Conservation (phyloP, 306 rosid species). For the Prunus armeniaca region DNA sequence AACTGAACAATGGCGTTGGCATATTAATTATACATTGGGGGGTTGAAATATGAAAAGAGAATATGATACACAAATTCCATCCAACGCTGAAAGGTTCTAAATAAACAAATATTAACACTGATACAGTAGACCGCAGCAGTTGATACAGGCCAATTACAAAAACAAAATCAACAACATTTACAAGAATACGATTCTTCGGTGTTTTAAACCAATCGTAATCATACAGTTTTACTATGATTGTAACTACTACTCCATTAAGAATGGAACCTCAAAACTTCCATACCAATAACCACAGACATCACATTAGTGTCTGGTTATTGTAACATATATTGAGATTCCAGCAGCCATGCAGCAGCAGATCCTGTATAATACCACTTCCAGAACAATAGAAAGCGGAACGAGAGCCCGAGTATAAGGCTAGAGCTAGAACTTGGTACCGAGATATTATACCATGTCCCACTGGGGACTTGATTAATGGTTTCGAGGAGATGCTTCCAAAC, state of each 20-base stretch:
- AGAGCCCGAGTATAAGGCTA: too few relatives aligned
- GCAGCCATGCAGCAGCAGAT: too few relatives aligned
- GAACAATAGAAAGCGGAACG: too few relatives aligned
- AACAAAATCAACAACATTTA: background rate
- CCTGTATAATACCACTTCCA: background rate
- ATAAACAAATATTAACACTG: background rate
- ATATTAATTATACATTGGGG: too few relatives aligned
- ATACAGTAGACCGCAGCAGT: background rate
- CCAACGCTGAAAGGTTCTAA: background rate
- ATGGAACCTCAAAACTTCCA: background rate
- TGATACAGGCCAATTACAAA: too few relatives aligned
- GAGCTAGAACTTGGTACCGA: background rate
- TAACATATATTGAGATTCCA: too few relatives aligned
- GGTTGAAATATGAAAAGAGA: background rate
- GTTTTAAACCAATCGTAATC: background rate
- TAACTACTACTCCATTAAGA: background rate
- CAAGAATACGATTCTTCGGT: background rate
- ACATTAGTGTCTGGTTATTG: too few relatives aligned
- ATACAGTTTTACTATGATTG: background rate
- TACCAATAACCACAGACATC: background rate
- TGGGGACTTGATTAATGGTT: background rate
- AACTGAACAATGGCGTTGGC: constrained; percentile 22
- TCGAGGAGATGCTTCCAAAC: background rate
- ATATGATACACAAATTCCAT: background rate
- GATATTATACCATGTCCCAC: background rate